These are phyloP conservation scores for Yarrowia yakushimensis DNA, from an alignment of 805 yeast genomes.

Conservation along the genomic window DNA sequence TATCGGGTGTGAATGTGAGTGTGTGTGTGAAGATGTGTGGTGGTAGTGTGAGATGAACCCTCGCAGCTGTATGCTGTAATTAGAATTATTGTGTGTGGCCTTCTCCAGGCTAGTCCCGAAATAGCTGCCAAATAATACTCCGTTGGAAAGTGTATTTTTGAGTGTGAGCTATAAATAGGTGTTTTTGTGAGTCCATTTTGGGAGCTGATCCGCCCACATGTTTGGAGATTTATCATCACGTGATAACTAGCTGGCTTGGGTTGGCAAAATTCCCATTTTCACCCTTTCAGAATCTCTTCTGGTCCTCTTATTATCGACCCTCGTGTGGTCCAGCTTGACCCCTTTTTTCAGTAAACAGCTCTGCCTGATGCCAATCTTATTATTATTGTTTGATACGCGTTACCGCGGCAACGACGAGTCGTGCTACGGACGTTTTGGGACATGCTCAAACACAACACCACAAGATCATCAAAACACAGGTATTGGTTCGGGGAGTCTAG, in stretches of 20 bases:
- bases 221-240: neutral
- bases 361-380: neutral
- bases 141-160: neutral
- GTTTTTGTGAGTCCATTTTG: neutral
- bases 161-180: neutral
- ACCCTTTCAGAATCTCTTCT: neutral
- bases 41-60: neutral
- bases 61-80: neutral
- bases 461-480: neutral
- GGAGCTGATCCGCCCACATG: neutral
- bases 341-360: neutral
- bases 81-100: neutral
- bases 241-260: neutral
- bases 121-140: constrained; percentile 4
- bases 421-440: neutral
- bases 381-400: constrained; percentile 1
- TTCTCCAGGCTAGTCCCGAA: constrained; percentile 5
- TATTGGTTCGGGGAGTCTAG: neutral
- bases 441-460: neutral
- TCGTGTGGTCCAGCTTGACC: neutral
- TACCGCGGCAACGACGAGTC: neutral
- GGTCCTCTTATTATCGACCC: neutral
- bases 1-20: neutral
- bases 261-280: too few species aligned
- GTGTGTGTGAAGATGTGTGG: neutral